Conservation (phyloP, 371 early-diverging fungal species). For the Mortierella sp. region DNA sequence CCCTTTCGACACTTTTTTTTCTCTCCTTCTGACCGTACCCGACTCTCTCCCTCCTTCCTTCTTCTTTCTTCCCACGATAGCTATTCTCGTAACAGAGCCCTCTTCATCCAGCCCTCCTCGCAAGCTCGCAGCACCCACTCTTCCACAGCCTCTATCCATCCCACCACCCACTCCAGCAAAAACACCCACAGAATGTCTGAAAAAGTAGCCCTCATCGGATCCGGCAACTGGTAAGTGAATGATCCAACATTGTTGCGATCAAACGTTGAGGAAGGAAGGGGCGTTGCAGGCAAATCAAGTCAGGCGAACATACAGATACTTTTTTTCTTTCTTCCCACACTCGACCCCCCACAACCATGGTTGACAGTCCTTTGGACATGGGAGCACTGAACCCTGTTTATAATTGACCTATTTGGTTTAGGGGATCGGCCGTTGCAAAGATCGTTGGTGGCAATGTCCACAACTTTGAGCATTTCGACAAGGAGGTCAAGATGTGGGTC, state of each 20-base stretch:
- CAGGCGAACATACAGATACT: too few relatives aligned
- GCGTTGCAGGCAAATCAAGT: background rate
- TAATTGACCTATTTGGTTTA: too few relatives aligned
- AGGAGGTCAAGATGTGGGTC: constrained; percentile 94
- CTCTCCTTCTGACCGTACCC: too few relatives aligned
- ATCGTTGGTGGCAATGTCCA: constrained; percentile 90
- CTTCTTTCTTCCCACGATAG: background rate
- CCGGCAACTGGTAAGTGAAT: constrained; percentile 87
- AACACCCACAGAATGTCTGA: constrained; percentile 55
- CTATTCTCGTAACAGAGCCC: too few relatives aligned
- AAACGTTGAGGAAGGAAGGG: background rate
- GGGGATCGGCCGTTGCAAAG: constrained; percentile 97
- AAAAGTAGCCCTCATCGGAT: constrained; percentile 90
- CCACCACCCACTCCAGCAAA: too few relatives aligned
- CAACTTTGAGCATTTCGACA: constrained; percentile 73
- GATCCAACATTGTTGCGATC: too few relatives aligned
- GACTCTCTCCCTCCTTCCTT: background rate
- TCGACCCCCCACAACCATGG: too few relatives aligned
- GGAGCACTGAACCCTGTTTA: background rate
- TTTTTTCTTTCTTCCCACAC: too few relatives aligned
- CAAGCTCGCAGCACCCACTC: too few relatives aligned
- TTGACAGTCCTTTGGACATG: background rate
- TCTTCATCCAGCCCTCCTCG: too few relatives aligned
- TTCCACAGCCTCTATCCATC: background rate
- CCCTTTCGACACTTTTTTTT: background rate